Conservation (phyloP, 129 eudicot genomes). For the Pulicaria dysenterica region DNA sequence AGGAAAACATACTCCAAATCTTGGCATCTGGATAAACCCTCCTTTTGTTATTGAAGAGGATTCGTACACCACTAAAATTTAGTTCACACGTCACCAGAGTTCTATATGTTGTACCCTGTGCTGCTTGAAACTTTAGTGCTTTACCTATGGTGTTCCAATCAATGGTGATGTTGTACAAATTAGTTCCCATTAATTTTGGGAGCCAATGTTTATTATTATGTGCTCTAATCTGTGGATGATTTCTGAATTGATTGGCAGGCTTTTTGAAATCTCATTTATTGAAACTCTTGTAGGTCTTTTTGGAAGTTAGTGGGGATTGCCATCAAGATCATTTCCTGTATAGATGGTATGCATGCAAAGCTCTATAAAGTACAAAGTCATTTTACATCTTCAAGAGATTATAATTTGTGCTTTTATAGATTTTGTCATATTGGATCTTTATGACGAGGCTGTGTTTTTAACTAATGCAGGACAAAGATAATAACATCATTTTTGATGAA, state of each 20-base stretch:
- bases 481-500: constrained; percentile 36
- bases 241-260: constrained; percentile 15
- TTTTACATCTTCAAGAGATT: not conserved
- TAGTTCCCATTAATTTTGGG: not conserved
- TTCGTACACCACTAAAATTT: too few relatives aligned
- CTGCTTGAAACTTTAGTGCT: too few relatives aligned
- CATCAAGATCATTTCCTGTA: constrained; percentile 19
- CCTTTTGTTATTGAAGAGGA: too few relatives aligned
- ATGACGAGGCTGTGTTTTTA: not conserved
- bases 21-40: too few relatives aligned
- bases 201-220: not conserved
- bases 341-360: constrained; percentile 20
- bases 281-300: not conserved
- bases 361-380: constrained; percentile 8
- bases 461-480: constrained; percentile 41
- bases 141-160: too few relatives aligned
- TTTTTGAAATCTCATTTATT: constrained; percentile 1
- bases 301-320: not conserved
- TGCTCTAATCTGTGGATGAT: not conserved
- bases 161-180: too few relatives aligned
- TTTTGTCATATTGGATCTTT: not conserved
- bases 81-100: too few relatives aligned
- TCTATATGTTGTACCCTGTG: too few relatives aligned
- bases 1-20: too few relatives aligned
- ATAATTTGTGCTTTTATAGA: not conserved